phyloP scores from a whole-genome alignment of 164 flowering plant species.

The Tetracentron sinense region DNA sequence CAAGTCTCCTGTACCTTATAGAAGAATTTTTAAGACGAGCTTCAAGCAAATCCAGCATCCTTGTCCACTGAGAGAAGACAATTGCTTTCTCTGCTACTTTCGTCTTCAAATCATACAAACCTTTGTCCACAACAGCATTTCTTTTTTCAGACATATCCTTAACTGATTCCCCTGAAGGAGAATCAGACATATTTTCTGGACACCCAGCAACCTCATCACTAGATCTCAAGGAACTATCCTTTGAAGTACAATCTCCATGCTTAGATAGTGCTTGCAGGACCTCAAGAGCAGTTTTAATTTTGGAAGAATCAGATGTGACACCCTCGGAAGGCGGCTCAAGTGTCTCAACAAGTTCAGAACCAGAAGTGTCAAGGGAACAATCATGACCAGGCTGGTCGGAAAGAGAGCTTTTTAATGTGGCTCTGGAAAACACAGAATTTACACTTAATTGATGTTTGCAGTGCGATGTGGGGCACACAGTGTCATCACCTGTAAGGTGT shows the following conservation, averaged over 20 bases:
- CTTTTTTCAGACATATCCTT: conserved; percentile 15
- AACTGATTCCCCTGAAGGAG: conserved; percentile 12
- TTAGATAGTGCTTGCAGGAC: conserved; percentile 54
- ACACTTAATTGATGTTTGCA: conserved; percentile 61
- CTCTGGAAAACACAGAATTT: conserved; percentile 63
- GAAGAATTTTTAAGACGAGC: conserved; percentile 54
- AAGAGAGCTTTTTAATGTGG: conserved; percentile 41
- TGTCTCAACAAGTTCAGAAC: conserved; percentile 28
- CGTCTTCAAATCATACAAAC: conserved; percentile 12
- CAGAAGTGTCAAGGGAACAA: conserved; percentile 19
- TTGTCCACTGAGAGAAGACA: conserved; percentile 96
- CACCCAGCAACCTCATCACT: conserved; percentile 10
- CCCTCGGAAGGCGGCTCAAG: conserved; percentile 22
- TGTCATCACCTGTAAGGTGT: conserved; percentile 69
- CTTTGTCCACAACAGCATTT: conserved; percentile 7
- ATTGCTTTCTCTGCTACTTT: conserved; percentile 68
- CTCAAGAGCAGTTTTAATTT: conserved; percentile 76
- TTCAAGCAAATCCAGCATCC: conserved; percentile 92
- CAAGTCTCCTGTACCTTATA: conserved; percentile 84
- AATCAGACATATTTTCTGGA: conserved; percentile 19
- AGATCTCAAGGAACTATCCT: conserved; percentile 10
- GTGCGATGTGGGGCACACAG: conserved; percentile 57
- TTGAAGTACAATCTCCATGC: conserved; percentile 18
- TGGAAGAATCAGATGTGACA: conserved; percentile 51
- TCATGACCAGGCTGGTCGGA: conserved; percentile 31